phyloP scores from a whole-genome alignment of 2,329 filamentous ascomycete genomes.

The Calonectria pseudoreteaudii region DNA sequence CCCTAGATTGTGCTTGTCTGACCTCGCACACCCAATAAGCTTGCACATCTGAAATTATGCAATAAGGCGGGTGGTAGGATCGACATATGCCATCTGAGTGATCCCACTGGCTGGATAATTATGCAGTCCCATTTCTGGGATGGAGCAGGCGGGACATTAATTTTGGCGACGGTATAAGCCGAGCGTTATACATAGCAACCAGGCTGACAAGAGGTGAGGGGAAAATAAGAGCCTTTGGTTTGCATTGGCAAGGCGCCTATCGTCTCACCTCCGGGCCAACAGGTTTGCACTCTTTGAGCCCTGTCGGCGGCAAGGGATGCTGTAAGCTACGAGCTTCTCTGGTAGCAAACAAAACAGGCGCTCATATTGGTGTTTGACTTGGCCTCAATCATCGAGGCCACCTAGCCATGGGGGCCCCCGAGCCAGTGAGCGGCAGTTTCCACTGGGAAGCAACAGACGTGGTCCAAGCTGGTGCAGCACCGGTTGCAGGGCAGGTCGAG shows the following conservation, averaged over 20 bases:
- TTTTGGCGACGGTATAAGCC: conserved; percentile 12
- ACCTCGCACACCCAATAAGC: conserved; percentile 35
- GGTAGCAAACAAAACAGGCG: conserved; percentile 31
- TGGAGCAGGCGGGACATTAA: conserved; percentile 16
- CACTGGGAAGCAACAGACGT: conserved; percentile 38
- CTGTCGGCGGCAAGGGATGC: conserved; percentile 25
- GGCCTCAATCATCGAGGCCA: conserved; percentile 28
- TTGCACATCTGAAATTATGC: conserved; percentile 33
- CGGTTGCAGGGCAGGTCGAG: conserved; percentile 24
- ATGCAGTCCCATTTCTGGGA: conserved; percentile 30
- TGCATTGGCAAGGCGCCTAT: conserved; percentile 11
- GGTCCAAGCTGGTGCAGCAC: conserved; percentile 33
- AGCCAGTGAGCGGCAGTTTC: conserved; percentile 22
- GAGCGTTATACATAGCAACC: conserved; percentile 13
- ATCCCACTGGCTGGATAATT: conserved; percentile 33
- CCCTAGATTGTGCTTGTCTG: conserved; percentile 35
- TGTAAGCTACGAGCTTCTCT: conserved; percentile 13
- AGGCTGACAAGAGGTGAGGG: conserved; percentile 12
- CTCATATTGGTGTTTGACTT: conserved; percentile 23
- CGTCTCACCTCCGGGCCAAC: conserved; percentile 17
- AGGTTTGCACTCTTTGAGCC: not conserved
- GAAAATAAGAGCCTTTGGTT: not conserved
- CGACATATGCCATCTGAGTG: conserved; percentile 31
- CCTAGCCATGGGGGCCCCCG: conserved; percentile 22
- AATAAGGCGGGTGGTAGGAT: conserved; percentile 38